These are phyloP conservation scores for maize (Zea mays) DNA, from an alignment of 176 grass and related monocot genomes.

Conservation along the genomic window Zm-B73-REFERENCE-NAM-5.0 NC_050104.1:145468001-145468500, in stretches of 20 bases:
- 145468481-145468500: conserved; percentile 72
- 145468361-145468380: conserved; percentile 74
- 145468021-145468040: conserved; percentile 2
- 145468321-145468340: conserved; percentile 49
- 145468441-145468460: conserved; percentile 81
- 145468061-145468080: conserved; percentile 32
- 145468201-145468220: conserved; percentile 68
- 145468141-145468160: conserved; percentile 72
- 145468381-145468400: conserved; percentile 68
- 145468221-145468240: conserved; percentile 70
- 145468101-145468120: conserved; percentile 57
- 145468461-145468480: conserved; percentile 83
- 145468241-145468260: conserved; percentile 77
- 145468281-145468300: conserved; percentile 89
- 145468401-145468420: conserved; percentile 83
- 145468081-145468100: conserved; percentile 49
- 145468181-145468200: conserved; percentile 78
- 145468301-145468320: conserved; percentile 67
- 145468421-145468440: conserved; percentile 76
- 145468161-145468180: conserved; percentile 78
- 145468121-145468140: conserved; percentile 72
- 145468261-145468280: conserved; percentile 78
- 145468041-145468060: conserved; percentile 16
- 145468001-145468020: conserved; percentile 40
- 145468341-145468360: conserved; percentile 72